Base-by-base conservation (phyloP, 495 filamentous ascomycete genomes). In the Annulohypoxylon nitens region DNA sequence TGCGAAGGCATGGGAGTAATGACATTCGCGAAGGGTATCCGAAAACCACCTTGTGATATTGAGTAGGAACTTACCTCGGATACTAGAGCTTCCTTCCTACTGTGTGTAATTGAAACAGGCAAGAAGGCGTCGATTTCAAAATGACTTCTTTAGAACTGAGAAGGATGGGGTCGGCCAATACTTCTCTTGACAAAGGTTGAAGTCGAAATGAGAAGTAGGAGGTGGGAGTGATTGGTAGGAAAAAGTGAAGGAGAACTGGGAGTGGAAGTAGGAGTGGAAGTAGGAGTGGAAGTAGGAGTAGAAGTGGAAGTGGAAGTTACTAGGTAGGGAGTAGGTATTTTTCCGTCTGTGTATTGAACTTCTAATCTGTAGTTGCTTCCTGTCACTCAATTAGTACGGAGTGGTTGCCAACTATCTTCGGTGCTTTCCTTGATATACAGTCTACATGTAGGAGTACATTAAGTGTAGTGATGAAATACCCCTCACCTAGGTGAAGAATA, bases 101-200 rank as follows among this genome's bases (percentile, higher is more conserved):
- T 25, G 5, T 43, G 39, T 43, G 39, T 43, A 4, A 5, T 14
- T 43, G 39, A 11, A 55, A 30, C 39, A 16, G 43, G 30, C 47
- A 62, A 71, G 69, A 62, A 71, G 62, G 61, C 7, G 60, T 58
- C 50, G 53, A 43, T 16, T 59, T 51, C 12, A 54, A 45, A 16
- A 45, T 53, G 45, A 53, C 20, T 53, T 53, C 6, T 61, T 23
- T 23, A 8, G 41, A 53, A 58, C 53, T 43, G 57, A 45, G n/a
- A 23, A 54, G 43, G 55, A 68, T 61, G 25, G 11, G 55, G 36
- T 23, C 34, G 41, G 20, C 34, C 25, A 36, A 53, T 57, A 6
- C 25, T 47, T 55, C 14, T 16, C 25, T 26, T 51, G 23, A 11
- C 20, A 51, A 54, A 33, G 2, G 3, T 6, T 54, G 25, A 54